phyloP scores from a whole-genome alignment of 352 stramenopile genomes.

The Elongisporangium senticosum region DNA sequence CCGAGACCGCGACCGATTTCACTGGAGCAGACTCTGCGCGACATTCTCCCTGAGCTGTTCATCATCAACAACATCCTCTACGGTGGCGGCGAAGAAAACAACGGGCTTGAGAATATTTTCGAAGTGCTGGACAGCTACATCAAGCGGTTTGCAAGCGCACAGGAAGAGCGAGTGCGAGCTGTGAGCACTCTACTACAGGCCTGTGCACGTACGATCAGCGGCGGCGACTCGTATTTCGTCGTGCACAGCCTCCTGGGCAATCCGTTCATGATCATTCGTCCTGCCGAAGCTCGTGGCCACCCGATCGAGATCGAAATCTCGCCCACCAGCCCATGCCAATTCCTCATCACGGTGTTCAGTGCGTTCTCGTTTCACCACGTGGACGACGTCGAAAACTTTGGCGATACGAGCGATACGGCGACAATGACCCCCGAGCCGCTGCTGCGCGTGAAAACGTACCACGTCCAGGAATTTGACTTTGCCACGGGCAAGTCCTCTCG shows the following conservation, averaged over 20 bases:
- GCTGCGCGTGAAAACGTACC: slow-evolving; percentile 57
- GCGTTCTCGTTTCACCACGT: slow-evolving; percentile 75
- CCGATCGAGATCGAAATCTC: slow-evolving; percentile 75
- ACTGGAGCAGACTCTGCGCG: slow-evolving; percentile 71
- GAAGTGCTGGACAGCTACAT: slow-evolving; percentile 70
- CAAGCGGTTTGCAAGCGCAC: slow-evolving; percentile 52
- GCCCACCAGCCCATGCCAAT: slow-evolving; percentile 40
- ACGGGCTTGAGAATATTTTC: slow-evolving; percentile 74
- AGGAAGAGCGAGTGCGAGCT: slow-evolving; percentile 57
- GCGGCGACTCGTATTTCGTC: slow-evolving; percentile 78
- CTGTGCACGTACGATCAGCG: slow-evolving; percentile 69
- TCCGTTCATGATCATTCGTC: slow-evolving; percentile 65
- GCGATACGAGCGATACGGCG: slow-evolving; percentile 24
- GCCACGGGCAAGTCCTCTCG: slow-evolving; percentile 58
- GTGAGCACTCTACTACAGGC: slow-evolving; percentile 69
- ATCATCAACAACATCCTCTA: slow-evolving; percentile 79
- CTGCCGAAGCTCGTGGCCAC: slow-evolving; percentile 55
- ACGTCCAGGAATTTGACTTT: slow-evolving; percentile 82
- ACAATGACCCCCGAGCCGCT: slow-evolving; percentile 51
- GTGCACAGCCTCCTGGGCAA: slow-evolving; percentile 70
- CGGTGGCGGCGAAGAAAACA: slow-evolving; percentile 55
- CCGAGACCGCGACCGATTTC: slow-evolving; percentile 63
- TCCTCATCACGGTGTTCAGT: slow-evolving; percentile 74
- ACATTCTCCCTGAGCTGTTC: slow-evolving; percentile 71
- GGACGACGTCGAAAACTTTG: slow-evolving; percentile 71